Base-by-base conservation (phyloP, 75 land plant species). In the Pseudotsuga menziesii region DNA sequence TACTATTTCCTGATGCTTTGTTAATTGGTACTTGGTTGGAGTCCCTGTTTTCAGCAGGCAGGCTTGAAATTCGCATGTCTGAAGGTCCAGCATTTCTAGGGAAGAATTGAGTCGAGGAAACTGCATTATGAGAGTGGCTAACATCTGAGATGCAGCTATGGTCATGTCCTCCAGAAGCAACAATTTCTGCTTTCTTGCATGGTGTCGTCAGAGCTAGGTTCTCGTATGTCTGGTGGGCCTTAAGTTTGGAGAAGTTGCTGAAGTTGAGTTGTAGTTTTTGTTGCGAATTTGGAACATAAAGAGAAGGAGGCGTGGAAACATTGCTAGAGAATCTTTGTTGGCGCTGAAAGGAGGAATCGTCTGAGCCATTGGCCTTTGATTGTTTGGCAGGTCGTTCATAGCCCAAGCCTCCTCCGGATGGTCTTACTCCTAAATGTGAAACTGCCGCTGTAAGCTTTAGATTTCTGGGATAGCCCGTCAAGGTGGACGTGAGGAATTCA, bases 1-100 rank as follows among this genome's bases (percentile, higher is more conserved):
- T 83, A 25, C 78, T 58, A 1, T 80, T 81, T n/a, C 80, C 39
- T 39, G 67, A 48, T 15, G 58, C 16, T 29, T 56, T 72, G 11
- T 67, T n/a, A n/a, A n/a, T 35, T 14, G 5, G 44, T 22, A 6
- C 20, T 2, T 67, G 32, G 39, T 2, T 13, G 5, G 0, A 4
- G 16, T 4, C 20, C 70, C 16, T 29, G 1, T 4, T 66, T 15
- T 41, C 6, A 2, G 44, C 44, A 41, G 6, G 44, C 44, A 41
- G 6, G 44, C 44, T 41, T 41, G 44, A 41, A 41, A 41, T 41
- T 41, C 5, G 44, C 44, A 41, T 41, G 5, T 41, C 44, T 41
- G 44, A 41, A 41, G 44, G 44, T 6, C 44, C 70, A 35, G 32
- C n/a, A 16, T 17, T 64, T 14, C 13, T 39, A 7, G 7, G 26